Percentiles rank a stretch among this genome's conserved stretches.
Conservation (phyloP, 768 basidiomycete genomes). For the Russula olivacea region DNA sequence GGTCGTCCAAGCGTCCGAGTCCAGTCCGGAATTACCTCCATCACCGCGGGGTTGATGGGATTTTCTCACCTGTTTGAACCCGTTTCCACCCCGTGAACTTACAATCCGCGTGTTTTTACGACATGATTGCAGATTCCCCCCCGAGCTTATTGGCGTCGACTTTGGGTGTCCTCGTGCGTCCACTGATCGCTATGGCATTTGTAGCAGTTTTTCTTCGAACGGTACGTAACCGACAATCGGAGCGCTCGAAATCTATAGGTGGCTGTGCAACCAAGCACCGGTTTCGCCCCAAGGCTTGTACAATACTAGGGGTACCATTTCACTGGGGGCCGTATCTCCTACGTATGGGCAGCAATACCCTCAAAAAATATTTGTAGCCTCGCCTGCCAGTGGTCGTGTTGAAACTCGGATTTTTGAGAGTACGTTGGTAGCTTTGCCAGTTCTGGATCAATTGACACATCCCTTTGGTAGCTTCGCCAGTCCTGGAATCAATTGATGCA, state of each 20-base stretch:
- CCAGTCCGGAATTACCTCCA: background rate
- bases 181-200: background rate
- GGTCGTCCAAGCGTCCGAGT: background rate
- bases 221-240: conserved; percentile 2
- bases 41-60: conserved; percentile 9
- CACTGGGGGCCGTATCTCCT: background rate
- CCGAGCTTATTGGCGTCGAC: background rate
- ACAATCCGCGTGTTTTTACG: background rate
- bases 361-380: background rate
- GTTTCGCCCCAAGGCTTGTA: background rate
- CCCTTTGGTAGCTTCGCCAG: background rate
- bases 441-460: background rate
- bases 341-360: conserved; percentile 18
- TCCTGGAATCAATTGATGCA: background rate
- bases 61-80: conserved; percentile 4
- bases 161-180: background rate
- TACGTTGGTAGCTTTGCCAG: too few relatives aligned
- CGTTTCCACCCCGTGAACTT: background rate
- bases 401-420: too few relatives aligned
- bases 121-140: background rate
- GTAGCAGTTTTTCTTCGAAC: background rate
- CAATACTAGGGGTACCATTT: background rate
- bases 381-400: too few relatives aligned
- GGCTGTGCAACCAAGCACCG: conserved; percentile 3
- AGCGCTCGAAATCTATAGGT: background rate